A percentile compares a stretch with the other conserved stretches of the same genome.
Conservation (phyloP, 192 early-diverging fungal genomes). For the Umbelopsis sp. region DNA sequence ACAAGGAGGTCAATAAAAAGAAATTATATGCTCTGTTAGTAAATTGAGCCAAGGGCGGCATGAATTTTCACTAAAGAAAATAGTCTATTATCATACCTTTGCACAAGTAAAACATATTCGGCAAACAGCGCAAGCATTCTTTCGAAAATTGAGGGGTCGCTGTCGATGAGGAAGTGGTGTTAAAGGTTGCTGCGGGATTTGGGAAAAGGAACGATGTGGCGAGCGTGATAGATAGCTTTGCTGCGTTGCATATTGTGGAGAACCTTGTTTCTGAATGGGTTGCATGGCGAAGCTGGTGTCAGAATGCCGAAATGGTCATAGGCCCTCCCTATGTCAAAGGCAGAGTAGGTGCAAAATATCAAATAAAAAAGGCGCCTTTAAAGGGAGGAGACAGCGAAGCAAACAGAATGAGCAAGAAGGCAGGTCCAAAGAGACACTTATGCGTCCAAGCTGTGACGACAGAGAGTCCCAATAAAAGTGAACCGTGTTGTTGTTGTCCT, state of each 20-base stretch:
- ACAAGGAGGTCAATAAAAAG: neutral
- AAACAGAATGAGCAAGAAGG: conserved; percentile 13
- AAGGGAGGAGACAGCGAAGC: neutral
- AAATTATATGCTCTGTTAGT: neutral
- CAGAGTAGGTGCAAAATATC: neutral
- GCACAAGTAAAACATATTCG: conserved; percentile 19
- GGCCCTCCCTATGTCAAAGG: neutral
- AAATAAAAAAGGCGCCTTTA: neutral
- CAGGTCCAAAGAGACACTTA: conserved; percentile 5
- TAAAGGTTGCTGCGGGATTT: neutral
- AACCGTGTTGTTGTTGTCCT: conserved; percentile 24
- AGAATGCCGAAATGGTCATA: conserved; percentile 17
- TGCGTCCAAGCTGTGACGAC: conserved; percentile 14
- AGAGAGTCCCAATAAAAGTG: conserved; percentile 18
- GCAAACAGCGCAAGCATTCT: conserved; percentile 11
- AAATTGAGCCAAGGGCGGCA: no score
- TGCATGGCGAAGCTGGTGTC: conserved; percentile 9
- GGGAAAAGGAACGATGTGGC: conserved; percentile 5
- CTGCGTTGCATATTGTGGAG: conserved; percentile 15
- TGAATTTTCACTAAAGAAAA: no score
- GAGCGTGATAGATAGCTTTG: conserved; percentile 16
- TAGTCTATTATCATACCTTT: neutral
- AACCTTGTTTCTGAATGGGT: conserved; percentile 13
- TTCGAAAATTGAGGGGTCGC: conserved; percentile 12
- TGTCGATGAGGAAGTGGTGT: conserved; percentile 14